Evolutionary conservation across 176 grass and related monocot species (phyloP).

Genomic region (Bolboschoenus planiculmis): DNA sequence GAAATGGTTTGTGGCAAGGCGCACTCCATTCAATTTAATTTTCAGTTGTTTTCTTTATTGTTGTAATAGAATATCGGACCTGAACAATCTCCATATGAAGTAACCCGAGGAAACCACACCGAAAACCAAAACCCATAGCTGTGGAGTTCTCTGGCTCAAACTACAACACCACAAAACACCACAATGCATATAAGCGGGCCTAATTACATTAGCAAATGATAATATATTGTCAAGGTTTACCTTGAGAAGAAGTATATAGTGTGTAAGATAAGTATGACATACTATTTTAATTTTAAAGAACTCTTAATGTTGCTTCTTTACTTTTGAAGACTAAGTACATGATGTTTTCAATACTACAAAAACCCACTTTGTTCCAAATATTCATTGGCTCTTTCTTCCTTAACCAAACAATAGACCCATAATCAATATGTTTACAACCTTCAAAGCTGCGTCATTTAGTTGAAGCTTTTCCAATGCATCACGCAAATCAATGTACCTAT

Average conservation of each 20-base stretch:
- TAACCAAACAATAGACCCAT: neutral
- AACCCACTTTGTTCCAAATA: neutral
- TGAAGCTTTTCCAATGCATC: constrained; percentile 93
- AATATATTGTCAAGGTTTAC: neutral
- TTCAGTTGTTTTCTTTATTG: neutral
- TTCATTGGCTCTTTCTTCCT: constrained; percentile 3
- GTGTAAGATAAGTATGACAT: neutral
- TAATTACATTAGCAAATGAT: constrained; percentile 3
- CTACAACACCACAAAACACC: constrained; percentile 32
- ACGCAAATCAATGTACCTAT: constrained; percentile 84
- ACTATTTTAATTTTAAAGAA: neutral
- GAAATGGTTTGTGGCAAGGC: constrained; percentile 15
- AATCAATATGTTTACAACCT: constrained; percentile 38
- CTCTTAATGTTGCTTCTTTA: neutral
- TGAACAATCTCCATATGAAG: constrained; percentile 99
- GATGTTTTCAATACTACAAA: neutral
- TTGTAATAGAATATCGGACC: constrained; percentile 21
- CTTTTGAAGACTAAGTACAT: neutral
- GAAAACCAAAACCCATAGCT: constrained; percentile 97
- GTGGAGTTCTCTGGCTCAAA: constrained; percentile 93
- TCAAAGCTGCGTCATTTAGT: constrained; percentile 89
- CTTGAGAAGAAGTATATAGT: neutral
- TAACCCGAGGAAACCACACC: constrained; percentile 91
- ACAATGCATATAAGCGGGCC: neutral
- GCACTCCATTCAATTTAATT: neutral